phyloP scores from a whole-genome alignment of 2,329 filamentous ascomycete species.

The Botrytis tulipae region DNA sequence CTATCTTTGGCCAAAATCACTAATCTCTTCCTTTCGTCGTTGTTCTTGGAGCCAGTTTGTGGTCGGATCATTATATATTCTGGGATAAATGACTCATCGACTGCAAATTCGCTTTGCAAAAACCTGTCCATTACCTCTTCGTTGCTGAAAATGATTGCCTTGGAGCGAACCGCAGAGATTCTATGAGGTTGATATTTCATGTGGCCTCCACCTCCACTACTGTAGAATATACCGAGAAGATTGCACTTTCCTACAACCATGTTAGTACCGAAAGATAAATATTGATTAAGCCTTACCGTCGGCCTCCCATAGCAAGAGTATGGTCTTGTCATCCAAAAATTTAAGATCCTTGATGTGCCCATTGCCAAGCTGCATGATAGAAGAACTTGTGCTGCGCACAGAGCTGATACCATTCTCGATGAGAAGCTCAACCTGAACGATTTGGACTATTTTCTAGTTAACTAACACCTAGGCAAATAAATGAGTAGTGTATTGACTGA shows the following conservation, averaged over 20 bases:
- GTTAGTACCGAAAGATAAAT: background rate
- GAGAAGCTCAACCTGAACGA: slow-evolving; percentile 32
- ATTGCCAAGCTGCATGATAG: slow-evolving; percentile 33
- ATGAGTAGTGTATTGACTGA: slow-evolving; percentile 22
- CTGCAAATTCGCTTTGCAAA: slow-evolving; percentile 24
- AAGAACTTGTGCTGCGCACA: slow-evolving; percentile 25
- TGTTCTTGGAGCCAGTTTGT: slow-evolving; percentile 5
- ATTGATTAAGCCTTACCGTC: slow-evolving; percentile 27
- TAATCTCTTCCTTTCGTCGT: slow-evolving; percentile 29
- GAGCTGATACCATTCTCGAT: slow-evolving; percentile 38
- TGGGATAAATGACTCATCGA: slow-evolving; percentile 28
- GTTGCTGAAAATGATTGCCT: slow-evolving; percentile 25
- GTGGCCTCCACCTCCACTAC: background rate
- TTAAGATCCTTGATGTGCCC: slow-evolving; percentile 38
- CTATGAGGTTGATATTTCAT: slow-evolving; percentile 24
- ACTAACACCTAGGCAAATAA: too few species aligned
- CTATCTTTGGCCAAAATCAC: slow-evolving; percentile 33
- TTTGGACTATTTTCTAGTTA: slow-evolving; percentile 29
- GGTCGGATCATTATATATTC: slow-evolving; percentile 32
- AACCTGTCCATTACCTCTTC: slow-evolving; percentile 28
- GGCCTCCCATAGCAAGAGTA: slow-evolving; percentile 36
- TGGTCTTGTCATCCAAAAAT: slow-evolving; percentile 32
- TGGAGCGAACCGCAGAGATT: slow-evolving; percentile 3
- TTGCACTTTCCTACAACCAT: slow-evolving; percentile 17
- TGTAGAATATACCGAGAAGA: slow-evolving; percentile 34